phyloP scores from a whole-genome alignment of 768 basidiomycete species.

The Phylloporus sp. region DNA sequence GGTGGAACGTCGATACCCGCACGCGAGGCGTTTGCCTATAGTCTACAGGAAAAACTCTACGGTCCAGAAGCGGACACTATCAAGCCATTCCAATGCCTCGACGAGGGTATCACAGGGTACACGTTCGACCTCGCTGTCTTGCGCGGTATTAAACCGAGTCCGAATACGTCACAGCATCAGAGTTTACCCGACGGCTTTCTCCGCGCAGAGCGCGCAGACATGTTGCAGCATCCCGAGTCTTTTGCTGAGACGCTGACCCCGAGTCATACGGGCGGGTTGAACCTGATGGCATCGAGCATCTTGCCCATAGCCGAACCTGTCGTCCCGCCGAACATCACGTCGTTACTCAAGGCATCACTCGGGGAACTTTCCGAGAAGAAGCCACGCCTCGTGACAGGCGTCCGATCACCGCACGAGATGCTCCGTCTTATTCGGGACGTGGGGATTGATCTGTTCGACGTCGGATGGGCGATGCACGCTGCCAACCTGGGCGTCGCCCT shows the following conservation, averaged over 20 bases:
- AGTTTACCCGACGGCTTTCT: conserved; percentile 11
- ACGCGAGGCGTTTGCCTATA: conserved; percentile 57
- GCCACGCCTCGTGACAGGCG: conserved; percentile 55
- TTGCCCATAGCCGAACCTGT: not conserved
- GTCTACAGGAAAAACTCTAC: conserved; percentile 51
- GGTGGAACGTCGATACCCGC: conserved; percentile 55
- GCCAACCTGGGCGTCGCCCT: conserved; percentile 70
- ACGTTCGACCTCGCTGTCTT: conserved; percentile 60
- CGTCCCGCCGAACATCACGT: conserved; percentile 19
- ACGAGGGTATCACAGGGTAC: conserved; percentile 69
- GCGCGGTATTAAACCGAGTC: conserved; percentile 20
- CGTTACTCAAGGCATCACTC: conserved; percentile 60
- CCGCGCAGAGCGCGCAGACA: conserved; percentile 5
- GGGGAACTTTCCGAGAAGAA: conserved; percentile 47
- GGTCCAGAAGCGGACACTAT: conserved; percentile 51
- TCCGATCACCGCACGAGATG: conserved; percentile 68
- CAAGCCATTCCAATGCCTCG: conserved; percentile 49
- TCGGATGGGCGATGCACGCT: conserved; percentile 62
- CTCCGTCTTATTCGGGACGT: conserved; percentile 56
- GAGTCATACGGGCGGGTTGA: not conserved
- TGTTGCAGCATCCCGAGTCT: conserved; percentile 13
- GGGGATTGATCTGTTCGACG: conserved; percentile 76
- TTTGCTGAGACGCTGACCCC: conserved; percentile 11
- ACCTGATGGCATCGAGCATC: not conserved
- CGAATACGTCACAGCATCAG: conserved; percentile 16